Conservation (phyloP, 164 flowering plant genomes). For the Sedum album region DNA sequence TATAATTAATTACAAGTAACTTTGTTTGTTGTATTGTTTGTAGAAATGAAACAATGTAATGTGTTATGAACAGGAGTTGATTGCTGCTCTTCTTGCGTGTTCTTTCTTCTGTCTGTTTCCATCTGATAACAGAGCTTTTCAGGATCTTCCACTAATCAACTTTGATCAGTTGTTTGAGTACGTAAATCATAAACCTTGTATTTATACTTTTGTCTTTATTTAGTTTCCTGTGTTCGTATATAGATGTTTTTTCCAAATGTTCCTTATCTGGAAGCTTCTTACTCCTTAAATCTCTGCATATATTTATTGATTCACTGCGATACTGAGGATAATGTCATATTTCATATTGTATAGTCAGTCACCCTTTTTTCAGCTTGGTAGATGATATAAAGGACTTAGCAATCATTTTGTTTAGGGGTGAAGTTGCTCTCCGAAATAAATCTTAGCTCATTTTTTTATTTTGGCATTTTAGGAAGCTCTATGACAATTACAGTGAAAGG, state of each 20-base stretch:
- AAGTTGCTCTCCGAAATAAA: neutral
- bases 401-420: neutral
- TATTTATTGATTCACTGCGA: neutral
- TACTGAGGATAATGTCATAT: neutral
- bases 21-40: neutral
- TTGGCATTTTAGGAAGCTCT: slow-evolving; percentile 47
- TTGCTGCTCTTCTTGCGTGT: slow-evolving; percentile 76
- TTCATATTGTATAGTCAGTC: neutral
- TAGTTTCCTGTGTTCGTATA: neutral
- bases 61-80: slow-evolving; percentile 59
- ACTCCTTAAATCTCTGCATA: neutral
- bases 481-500: slow-evolving; percentile 28
- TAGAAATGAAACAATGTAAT: neutral
- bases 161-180: slow-evolving; percentile 86
- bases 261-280: neutral
- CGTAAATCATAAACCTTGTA: slow-evolving; percentile 26
- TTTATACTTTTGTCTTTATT: neutral
- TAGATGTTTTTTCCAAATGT: neutral
- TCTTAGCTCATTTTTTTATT: neutral
- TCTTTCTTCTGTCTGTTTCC: slow-evolving; percentile 92
- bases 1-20: too few species aligned
- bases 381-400: neutral
- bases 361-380: neutral
- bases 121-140: slow-evolving; percentile 36
- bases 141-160: slow-evolving; percentile 73